phyloP scores from a whole-genome alignment of 2,329 filamentous ascomycete species.

The Xylariaceae sp. region DNA sequence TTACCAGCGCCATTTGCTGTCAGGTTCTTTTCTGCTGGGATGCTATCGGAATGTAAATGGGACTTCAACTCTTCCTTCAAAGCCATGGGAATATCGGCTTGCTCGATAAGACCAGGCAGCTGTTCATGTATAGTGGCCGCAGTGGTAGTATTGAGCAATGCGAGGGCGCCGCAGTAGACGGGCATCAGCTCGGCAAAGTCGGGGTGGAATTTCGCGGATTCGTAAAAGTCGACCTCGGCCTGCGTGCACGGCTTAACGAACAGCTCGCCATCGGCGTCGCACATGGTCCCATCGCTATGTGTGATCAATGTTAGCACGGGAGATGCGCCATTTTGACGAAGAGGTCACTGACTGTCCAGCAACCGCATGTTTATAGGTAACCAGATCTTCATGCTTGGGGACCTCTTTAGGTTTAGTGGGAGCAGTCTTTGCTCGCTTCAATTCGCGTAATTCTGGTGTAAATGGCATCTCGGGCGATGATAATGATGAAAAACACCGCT shows the following conservation, averaged over 20 bases:
- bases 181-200: slow-evolving; percentile 84
- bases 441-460: slow-evolving; percentile 25
- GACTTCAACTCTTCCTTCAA: slow-evolving; percentile 50
- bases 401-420: slow-evolving; percentile 44
- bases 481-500: slow-evolving; percentile 18
- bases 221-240: slow-evolving; percentile 88
- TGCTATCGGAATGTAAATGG: slow-evolving; percentile 39
- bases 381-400: slow-evolving; percentile 65
- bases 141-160: slow-evolving; percentile 64
- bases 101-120: slow-evolving; percentile 49
- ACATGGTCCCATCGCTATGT: slow-evolving; percentile 84
- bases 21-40: slow-evolving; percentile 11
- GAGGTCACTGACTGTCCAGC: slow-evolving; percentile 76
- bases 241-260: slow-evolving; percentile 94
- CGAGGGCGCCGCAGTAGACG: slow-evolving; percentile 79
- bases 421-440: slow-evolving; percentile 33
- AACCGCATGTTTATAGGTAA: slow-evolving; percentile 76
- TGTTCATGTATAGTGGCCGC: slow-evolving; percentile 56
- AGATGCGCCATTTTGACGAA: slow-evolving; percentile 1
- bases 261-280: slow-evolving; percentile 79
- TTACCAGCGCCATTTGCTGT: slow-evolving; percentile 21
- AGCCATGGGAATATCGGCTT: slow-evolving; percentile 47
- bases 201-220: slow-evolving; percentile 70
- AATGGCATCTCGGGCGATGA: slow-evolving; percentile 33
- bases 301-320: slow-evolving; percentile 28